A percentile compares a stretch with the other conserved stretches of the same genome.
These are phyloP conservation scores for Lodderomyces oxycetoniae DNA, from an alignment of 1,139 yeast species.

Conservation along the genomic window DNA sequence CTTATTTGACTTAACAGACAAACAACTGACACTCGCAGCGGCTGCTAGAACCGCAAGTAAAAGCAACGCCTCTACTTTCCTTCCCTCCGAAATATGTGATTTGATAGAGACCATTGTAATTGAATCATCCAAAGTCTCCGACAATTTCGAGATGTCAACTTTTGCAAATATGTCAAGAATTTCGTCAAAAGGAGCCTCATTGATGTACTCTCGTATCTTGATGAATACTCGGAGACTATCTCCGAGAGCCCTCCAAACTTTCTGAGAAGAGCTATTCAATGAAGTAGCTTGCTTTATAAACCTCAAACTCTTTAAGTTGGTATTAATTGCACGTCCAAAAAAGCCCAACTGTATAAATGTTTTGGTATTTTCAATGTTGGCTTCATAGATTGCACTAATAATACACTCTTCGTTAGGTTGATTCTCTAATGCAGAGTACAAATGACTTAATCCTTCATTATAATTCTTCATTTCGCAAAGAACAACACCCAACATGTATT, in stretches of 20 bases:
- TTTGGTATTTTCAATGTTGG: constrained; percentile 51
- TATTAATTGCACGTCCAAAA: constrained; percentile 50
- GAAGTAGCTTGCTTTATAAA: constrained; percentile 41
- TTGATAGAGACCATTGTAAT: constrained; percentile 5
- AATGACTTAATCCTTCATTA: constrained; percentile 29
- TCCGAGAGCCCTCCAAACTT: constrained; percentile 52
- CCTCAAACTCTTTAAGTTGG: constrained; percentile 43
- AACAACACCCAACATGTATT: constrained; percentile 64
- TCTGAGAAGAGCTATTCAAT: constrained; percentile 36
- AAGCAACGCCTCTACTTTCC: constrained; percentile 20
- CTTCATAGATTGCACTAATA: constrained; percentile 53
- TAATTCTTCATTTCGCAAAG: constrained; percentile 41
- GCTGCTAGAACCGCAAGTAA: constrained; percentile 26
- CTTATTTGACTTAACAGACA: constrained; percentile 38
- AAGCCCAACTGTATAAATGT: constrained; percentile 57
- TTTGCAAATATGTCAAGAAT: constrained; percentile 29
- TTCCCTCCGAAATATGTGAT: constrained; percentile 12
- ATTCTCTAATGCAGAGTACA: constrained; percentile 35
- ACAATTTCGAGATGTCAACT: background rate
- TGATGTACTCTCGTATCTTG: constrained; percentile 39
- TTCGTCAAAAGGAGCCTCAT: constrained; percentile 40
- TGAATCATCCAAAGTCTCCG: background rate
- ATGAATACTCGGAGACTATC: constrained; percentile 47
- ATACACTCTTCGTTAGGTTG: constrained; percentile 55
- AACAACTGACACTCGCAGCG: constrained; percentile 23